A percentile compares a stretch with the other conserved stretches of the same genome.
Evolutionary conservation across 352 stramenopile species (phyloP).

Genomic region (Phytophthora melonis): DNA sequence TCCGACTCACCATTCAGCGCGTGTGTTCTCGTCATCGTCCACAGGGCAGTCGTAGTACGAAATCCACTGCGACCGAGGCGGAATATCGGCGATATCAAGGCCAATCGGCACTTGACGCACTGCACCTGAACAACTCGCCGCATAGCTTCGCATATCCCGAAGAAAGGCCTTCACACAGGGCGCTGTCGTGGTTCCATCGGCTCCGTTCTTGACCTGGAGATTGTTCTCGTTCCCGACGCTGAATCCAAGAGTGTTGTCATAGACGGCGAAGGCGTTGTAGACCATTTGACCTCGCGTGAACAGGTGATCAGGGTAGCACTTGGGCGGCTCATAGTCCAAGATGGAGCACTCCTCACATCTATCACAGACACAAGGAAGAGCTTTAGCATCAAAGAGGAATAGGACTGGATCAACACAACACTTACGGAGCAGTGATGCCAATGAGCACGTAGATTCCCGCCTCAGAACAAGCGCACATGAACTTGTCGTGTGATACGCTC

Average conservation of each 20-base stretch:
- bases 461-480: constrained; percentile 80
- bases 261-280: constrained; percentile 69
- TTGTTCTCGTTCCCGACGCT: constrained; percentile 71
- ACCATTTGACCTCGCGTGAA: constrained; percentile 59
- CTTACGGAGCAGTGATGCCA: constrained; percentile 63
- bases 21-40: constrained; percentile 54
- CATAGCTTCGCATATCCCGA: constrained; percentile 56
- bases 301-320: constrained; percentile 55
- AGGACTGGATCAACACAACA: not conserved
- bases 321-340: constrained; percentile 40
- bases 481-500: constrained; percentile 76
- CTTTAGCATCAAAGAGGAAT: too few species aligned
- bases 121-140: constrained; percentile 38
- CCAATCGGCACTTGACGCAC: constrained; percentile 72
- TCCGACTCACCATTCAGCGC: constrained; percentile 50
- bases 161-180: constrained; percentile 73
- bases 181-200: constrained; percentile 36
- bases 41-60: constrained; percentile 77
- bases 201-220: constrained; percentile 26
- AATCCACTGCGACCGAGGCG: constrained; percentile 60
- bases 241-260: constrained; percentile 69
- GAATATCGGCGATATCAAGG: constrained; percentile 70
- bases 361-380: too few species aligned
- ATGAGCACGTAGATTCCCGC: constrained; percentile 83
- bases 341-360: constrained; percentile 60